Percentiles rank a stretch among this genome's conserved stretches.
phyloP scores from a whole-genome alignment of 768 basidiomycete species.

The Tylopilus sp. region DNA sequence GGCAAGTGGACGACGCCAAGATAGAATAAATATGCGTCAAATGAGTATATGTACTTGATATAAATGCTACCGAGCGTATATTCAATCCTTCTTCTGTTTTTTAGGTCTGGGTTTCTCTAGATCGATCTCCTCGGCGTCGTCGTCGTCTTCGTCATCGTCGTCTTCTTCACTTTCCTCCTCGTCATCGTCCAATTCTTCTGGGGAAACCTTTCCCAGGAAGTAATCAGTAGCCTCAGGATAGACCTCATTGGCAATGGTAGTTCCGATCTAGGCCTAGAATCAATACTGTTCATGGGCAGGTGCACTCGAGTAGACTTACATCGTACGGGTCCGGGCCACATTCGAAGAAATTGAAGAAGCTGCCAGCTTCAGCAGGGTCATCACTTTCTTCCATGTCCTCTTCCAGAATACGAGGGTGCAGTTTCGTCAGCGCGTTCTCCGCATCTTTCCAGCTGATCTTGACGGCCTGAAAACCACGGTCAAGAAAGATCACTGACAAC shows the following conservation, averaged over 20 bases:
- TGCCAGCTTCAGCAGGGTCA: constrained; percentile 62
- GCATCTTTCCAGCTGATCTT: constrained; percentile 83
- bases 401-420: constrained; percentile 64
- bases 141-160: constrained; percentile 72
- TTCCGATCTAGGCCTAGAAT: constrained; percentile 53
- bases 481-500: neutral
- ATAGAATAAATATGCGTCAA: constrained; percentile 26
- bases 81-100: constrained; percentile 52
- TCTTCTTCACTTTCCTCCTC: constrained; percentile 68
- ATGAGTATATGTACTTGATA: constrained; percentile 11
- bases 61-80: constrained; percentile 12
- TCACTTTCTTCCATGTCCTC: constrained; percentile 57
- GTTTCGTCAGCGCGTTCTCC: constrained; percentile 70
- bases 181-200: constrained; percentile 60
- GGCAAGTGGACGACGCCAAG: constrained; percentile 10
- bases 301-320: constrained; percentile 40
- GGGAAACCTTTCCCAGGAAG: constrained; percentile 66
- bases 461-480: constrained; percentile 40
- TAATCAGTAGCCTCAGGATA: constrained; percentile 81
- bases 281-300: neutral
- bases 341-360: constrained; percentile 90
- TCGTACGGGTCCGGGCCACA: constrained; percentile 59
- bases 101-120: constrained; percentile 79
- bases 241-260: constrained; percentile 69
- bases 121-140: constrained; percentile 84